Conservation (phyloP, 805 yeast genomes). For the Spathaspora gorwiae region DNA sequence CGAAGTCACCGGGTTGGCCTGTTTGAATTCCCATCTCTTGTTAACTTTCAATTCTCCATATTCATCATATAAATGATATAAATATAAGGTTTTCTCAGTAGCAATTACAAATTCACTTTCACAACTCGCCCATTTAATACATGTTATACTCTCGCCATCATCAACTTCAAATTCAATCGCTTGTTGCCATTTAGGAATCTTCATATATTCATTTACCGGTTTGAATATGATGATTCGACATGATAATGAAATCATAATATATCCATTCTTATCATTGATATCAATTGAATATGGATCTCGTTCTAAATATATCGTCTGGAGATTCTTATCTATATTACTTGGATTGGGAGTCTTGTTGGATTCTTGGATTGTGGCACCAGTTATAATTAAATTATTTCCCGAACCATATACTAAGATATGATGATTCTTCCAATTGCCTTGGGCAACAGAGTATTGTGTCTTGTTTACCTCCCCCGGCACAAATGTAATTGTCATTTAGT, state of each 20-base stretch:
- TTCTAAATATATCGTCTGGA: conserved; percentile 76
- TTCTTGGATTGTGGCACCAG: conserved; percentile 14
- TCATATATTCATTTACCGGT: conserved; percentile 52
- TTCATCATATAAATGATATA: conserved; percentile 50
- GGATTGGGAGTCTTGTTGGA: conserved; percentile 5
- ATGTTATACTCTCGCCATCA: conserved; percentile 21
- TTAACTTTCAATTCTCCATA: conserved; percentile 36
- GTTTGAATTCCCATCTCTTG: conserved; percentile 44
- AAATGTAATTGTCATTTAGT: conserved; percentile 56
- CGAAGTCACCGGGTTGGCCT: conserved; percentile 57
- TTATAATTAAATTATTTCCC: conserved; percentile 74
- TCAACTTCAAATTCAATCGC: conserved; percentile 16
- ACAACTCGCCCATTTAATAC: conserved; percentile 50
- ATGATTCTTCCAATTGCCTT: conserved; percentile 61
- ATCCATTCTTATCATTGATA: conserved; percentile 58
- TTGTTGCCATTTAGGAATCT: conserved; percentile 43
- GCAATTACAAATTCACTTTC: conserved; percentile 61
- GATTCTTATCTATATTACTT: conserved; percentile 22
- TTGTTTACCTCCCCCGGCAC: conserved; percentile 84
- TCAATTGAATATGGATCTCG: conserved; percentile 64
- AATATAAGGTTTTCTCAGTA: conserved; percentile 42
- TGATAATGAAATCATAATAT: conserved; percentile 48
- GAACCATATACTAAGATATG: conserved; percentile 73
- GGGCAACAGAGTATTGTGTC: conserved; percentile 50
- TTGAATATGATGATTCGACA: conserved; percentile 44